Conservation (phyloP, 2,329 filamentous ascomycete species). For the Westerdykella aurantiaca region DNA sequence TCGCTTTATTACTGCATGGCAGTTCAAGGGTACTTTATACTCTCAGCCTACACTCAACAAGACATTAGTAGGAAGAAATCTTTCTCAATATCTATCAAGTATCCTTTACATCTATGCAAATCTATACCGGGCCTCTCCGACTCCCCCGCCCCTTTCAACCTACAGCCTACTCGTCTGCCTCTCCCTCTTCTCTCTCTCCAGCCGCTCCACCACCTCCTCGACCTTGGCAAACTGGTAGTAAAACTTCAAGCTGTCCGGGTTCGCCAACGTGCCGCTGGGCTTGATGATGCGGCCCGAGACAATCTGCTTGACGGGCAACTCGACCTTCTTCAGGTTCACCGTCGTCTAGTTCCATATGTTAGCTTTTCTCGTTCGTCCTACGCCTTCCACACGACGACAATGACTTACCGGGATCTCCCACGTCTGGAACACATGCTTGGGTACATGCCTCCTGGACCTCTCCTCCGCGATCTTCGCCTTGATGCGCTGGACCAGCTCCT, state of each 20-base stretch:
- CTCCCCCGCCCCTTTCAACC: too few relatives aligned
- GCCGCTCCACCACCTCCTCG: slow-evolving; percentile 50
- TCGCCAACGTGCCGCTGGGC: slow-evolving; percentile 69
- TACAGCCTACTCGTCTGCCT: slow-evolving; percentile 23
- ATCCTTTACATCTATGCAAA: too few relatives aligned
- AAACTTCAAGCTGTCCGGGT: slow-evolving; percentile 68
- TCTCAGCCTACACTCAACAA: too few relatives aligned
- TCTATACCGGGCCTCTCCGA: too few relatives aligned
- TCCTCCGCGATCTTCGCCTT: slow-evolving; percentile 61
- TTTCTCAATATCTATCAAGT: too few relatives aligned
- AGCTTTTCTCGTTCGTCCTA: neutral
- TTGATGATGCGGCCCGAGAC: slow-evolving; percentile 69
- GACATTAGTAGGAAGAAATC: too few relatives aligned
- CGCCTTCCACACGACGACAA: neutral
- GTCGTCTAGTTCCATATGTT: slow-evolving; percentile 58
- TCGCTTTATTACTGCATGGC: too few relatives aligned
- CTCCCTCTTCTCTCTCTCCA: slow-evolving; percentile 9
- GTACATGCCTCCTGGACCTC: slow-evolving; percentile 68
- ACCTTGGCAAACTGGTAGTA: slow-evolving; percentile 75
- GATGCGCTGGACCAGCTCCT: slow-evolving; percentile 52
- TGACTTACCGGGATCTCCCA: slow-evolving; percentile 69
- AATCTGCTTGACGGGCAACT: slow-evolving; percentile 78
- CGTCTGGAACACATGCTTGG: slow-evolving; percentile 72
- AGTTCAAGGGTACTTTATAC: too few relatives aligned
- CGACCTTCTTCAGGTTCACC: slow-evolving; percentile 80